Evolutionary conservation across 805 yeast genomes (phyloP), one percentile per base, ranked within the genome.

Genomic region (Myxozyma neotropica): DNA sequence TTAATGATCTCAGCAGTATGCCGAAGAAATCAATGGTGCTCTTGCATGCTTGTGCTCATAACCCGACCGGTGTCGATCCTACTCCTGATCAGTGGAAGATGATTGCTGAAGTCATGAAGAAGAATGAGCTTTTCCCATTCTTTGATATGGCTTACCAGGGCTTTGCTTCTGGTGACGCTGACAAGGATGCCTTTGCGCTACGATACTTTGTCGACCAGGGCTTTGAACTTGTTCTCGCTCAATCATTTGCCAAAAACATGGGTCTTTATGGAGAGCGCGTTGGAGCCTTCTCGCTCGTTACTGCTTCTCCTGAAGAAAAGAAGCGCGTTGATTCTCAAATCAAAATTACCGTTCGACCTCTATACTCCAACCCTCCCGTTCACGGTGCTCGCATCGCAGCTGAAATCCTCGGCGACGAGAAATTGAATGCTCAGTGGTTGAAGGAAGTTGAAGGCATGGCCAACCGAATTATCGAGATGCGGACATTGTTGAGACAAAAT

Each of bases 131-230:
- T 69, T 81, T 88, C 73, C 96, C 96, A 42, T 79, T 93, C 71
- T 83, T 92, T 63, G 98, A 92, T 77, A 85, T 87, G 85, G 97
- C 97, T 1, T 92, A 92, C 78, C 97, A 92, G 76, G 98, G 97
- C 24, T 89, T 93, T 70, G 90, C 95, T 49, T 83, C 95, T 2
- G 97, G 97, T 57, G 82, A 85, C 68, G 82, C 90, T 64, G 83
- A 81, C 72, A 78, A 83, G 70, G 98, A 92, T 73, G 86, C 85
- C 27, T 81, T 77, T 69, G 74, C 84, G 4, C 70, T 83, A 39
- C 75, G 83, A 52, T 71, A 78, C 71, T 76, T 81, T 61, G 73
- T 77, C 21, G 72, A 74, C 52, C 74, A 75, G 64, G 76, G 76
- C 46, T 71, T 69, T 52, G 75, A 75, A 49, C 65, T 79, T 42